Base-by-base conservation (phyloP, 495 filamentous ascomycete genomes). In the Aspergillus steynii region DNA sequence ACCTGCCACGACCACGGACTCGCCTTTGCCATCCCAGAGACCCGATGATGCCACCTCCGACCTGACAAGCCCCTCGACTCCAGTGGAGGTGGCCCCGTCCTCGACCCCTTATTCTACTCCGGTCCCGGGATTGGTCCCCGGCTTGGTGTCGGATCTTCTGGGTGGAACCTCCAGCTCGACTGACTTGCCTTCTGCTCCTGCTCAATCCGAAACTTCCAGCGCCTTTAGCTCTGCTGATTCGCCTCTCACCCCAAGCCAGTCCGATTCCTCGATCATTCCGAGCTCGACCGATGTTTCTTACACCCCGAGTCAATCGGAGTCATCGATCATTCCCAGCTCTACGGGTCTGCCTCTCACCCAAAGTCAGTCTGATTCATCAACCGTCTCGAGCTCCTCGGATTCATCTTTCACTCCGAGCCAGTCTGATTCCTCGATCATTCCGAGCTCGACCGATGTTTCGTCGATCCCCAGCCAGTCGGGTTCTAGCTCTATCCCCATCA, bases 111-210 rank as follows among this genome's bases (percentile, higher is more conserved):
- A 14, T 42, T 15, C 37, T 1, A 42, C 50, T 6, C 37, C 52
- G 2, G 37, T 29, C 52, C 28, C 52, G 8, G 52, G 52, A 26
- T 15, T 54, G 15, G 52, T 54, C 52, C 31, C 31, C 8, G 31
- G 52, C 1, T 25, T 54, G 15, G 5, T 54, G 52, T 37, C 52
- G 15, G 31, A 14, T 37, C 29, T 54, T n/a, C 28, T 10, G 31
- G 29, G 31, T 54, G 31, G 52, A 54, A 37, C 52, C n/a, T n/a
- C 29, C 10, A 53, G 51, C 51, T 32, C 29, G 29, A 32, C 29
- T 20, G 51, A 25, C 15, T 28, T 20, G 12, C n/a, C 51, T 34
- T 42, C 37, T 42, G 12, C 37, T 42, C 37, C 37, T 1, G 12
- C 37, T 42, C 37, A 42, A 42, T 42, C 37, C 9, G 37, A 42